Conservation (phyloP, 169 alveolate species). For the Cryptosporidium xiaoi region DNA sequence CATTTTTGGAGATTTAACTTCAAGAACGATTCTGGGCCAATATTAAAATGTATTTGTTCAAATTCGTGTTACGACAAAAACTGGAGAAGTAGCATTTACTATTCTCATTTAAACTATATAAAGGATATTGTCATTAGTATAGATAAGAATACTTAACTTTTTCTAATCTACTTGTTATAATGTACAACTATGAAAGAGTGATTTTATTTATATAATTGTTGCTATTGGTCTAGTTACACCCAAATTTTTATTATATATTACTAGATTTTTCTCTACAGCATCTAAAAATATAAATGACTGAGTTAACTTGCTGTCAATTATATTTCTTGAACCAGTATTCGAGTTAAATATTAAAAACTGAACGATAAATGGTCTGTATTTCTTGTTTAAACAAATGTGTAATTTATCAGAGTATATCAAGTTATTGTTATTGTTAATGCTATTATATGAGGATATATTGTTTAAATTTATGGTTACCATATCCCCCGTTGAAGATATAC, state of each 20-base stretch:
- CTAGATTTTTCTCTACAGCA: conserved; percentile 64
- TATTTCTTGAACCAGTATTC: conserved; percentile 9
- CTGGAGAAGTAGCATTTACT: conserved; percentile 40
- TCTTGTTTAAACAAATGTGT: conserved; percentile 62
- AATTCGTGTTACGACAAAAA: conserved; percentile 14
- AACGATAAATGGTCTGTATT: conserved; percentile 53
- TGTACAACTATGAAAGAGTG: no score
- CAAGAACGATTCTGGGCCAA: conserved; percentile 47
- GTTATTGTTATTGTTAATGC: neutral
- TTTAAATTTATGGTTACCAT: conserved; percentile 34
- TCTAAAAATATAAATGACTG: conserved; percentile 60
- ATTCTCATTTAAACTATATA: neutral
- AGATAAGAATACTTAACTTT: no score
- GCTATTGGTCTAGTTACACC: conserved; percentile 55
- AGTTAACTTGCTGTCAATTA: conserved; percentile 22
- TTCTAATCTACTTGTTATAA: no score
- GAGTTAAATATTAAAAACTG: conserved; percentile 56
- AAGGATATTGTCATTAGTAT: neutral
- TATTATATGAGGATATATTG: no score
- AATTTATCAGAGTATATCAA: conserved; percentile 27
- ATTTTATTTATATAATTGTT: conserved; percentile 3
- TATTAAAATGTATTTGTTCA: conserved; percentile 38
- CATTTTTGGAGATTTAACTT: conserved; percentile 42
- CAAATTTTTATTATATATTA: conserved; percentile 34
- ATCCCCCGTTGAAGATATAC: conserved; percentile 68